Evolutionary conservation across 2,329 filamentous ascomycete genomes (phyloP), one percentile per base, ranked within the genome.

Genomic region (Atkinsonella texensis): DNA sequence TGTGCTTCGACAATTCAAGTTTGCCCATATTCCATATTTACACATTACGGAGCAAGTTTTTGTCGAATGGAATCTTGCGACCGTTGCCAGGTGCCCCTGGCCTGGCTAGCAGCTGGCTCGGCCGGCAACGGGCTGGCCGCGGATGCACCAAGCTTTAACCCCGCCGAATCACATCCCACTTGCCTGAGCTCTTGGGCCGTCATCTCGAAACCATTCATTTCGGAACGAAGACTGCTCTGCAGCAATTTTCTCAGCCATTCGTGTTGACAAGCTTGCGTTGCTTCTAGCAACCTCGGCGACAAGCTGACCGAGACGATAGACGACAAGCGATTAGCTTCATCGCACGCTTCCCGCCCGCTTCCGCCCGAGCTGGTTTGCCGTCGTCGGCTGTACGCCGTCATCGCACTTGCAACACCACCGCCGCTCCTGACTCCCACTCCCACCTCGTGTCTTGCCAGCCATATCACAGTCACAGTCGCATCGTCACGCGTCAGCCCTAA

Each of bases 401-500:
- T 38, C 35, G 35, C 9, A 28, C 28, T 28, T 38, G 35, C 47
- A 31, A 1, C 47, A 33, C 47, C 28, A 2, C 33, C 15, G 9
- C 35, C 35, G 35, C 15, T 38, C 12, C 35, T 15, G 15, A 38
- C 35, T 12, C 15, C 35, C 35, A 38, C 15, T 15, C 7, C 35
- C 10, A 38, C 8, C 35, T 38, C 35, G 11, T 13, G 12, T 38
- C 35, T 38, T 7, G 35, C 35, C 35, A 4, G 35, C 35, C 35
- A 38, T 38, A 38, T 35, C 44, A 47, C 18, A 47, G 46, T 35
- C 44, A 47, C 18, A 47, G 46, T 28, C 33, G 41, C 42, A n/a
- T 49, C 46, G 51, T 49, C 51, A 46, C 51, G 51, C 47, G 47
- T 35, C 51, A 49, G 20, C 46, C 46, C 43, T 40, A 13, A 18